Base-by-base conservation (phyloP, 805 yeast genomes). In the Hanseniaspora lachancei region DNA sequence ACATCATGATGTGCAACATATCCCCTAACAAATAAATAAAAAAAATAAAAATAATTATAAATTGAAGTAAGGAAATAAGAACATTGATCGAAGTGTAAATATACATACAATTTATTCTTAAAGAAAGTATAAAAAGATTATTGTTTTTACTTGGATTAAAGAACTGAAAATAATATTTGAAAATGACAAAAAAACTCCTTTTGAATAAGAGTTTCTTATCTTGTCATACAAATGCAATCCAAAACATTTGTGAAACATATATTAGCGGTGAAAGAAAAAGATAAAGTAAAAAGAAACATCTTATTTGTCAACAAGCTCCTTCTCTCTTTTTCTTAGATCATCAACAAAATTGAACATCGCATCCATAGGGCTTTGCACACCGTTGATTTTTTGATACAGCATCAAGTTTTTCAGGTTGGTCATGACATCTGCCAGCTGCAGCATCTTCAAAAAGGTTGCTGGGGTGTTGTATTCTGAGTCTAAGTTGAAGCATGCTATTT, bases 351-450 rank as follows among this genome's bases (percentile, higher is more conserved):
- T 61, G 54, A 75, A 79, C 54, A 83, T 69, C 0, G 85, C 78
- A 24, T 74, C 76, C 43, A 79, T 58, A 0, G 89, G 86, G 36
- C 82, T 77, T 6, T 66, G 66, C 3, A 77, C 72, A 27, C 77
- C 73, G 35, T 71, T 71, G 7, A 74, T 67, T 57, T 72, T 70
- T 10, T 85, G 76, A 60, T 74, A 79, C 12, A 74, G 70, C 80
- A 86, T 80, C 55, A 88, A 69, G 6, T 84, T 80, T 55, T 77
- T 76, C 59, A 87, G 72, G 58, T 79, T 78, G 0, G 88, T 74
- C 87, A 88, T 84, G 10, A 83, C 82, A 66, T 86, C 93, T 43
- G 88, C 77, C 5, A 85, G 78, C 66, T 86, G 91, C 69, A 87
- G 68, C 23, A 82, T 74, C 58, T 91, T 71, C 79, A 86, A 77